Evolutionary conservation across 352 stramenopile genomes (phyloP).

Genomic region (Pythium dissimile): DNA sequence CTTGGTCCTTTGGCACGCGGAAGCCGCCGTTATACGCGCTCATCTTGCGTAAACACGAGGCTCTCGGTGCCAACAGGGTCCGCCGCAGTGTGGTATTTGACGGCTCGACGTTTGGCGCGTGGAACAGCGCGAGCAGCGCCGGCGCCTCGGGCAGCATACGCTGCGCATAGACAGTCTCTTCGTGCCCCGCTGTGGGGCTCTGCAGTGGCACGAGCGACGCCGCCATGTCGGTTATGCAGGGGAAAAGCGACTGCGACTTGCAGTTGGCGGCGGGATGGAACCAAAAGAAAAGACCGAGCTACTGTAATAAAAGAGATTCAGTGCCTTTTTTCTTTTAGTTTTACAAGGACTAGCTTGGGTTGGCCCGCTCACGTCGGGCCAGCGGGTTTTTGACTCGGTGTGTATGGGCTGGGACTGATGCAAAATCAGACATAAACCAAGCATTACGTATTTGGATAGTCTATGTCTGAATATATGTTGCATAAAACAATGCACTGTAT

Average conservation of each 20-base stretch:
- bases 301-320: slow-evolving; percentile 4
- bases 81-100: slow-evolving; percentile 6
- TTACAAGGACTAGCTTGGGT: too few relatives aligned
- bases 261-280: not conserved
- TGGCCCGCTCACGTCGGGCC: too few relatives aligned
- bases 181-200: not conserved
- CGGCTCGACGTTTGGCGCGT: not conserved
- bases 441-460: too few relatives aligned
- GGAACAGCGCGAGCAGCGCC: slow-evolving; percentile 16
- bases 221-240: slow-evolving; percentile 3
- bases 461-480: too few relatives aligned
- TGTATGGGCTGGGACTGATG: too few relatives aligned
- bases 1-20: slow-evolving; percentile 9
- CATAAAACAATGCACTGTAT: too few relatives aligned
- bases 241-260: not conserved
- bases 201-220: slow-evolving; percentile 3
- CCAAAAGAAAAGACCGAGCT: not conserved
- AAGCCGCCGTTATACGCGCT: slow-evolving; percentile 44
- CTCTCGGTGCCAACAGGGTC: not conserved
- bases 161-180: slow-evolving; percentile 9
- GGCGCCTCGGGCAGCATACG: slow-evolving; percentile 13
- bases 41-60: slow-evolving; percentile 42
- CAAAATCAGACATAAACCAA: too few relatives aligned
- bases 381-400: too few relatives aligned
- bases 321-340: slow-evolving; percentile 13